Evolutionary conservation across 495 filamentous ascomycete genomes (phyloP).

Genomic region (Xylaria intraflava): DNA sequence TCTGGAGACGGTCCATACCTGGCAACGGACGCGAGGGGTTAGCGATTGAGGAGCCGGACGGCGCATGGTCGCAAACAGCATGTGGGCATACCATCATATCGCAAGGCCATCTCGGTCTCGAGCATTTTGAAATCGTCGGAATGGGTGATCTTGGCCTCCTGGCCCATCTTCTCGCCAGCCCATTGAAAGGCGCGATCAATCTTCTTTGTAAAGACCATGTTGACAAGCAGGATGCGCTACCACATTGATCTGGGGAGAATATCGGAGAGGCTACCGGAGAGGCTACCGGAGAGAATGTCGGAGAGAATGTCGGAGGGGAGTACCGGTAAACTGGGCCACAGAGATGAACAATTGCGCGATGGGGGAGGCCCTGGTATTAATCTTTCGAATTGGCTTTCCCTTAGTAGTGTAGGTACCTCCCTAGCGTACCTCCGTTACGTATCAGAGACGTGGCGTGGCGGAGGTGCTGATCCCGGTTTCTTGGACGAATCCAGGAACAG

Average conservation of each 20-base stretch:
- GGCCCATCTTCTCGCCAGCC: conserved; percentile 95
- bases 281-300: too few relatives aligned
- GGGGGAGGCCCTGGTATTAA: not conserved
- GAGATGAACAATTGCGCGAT: not conserved
- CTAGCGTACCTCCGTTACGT: not conserved
- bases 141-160: conserved; percentile 79
- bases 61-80: not conserved
- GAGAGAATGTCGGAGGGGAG: not conserved
- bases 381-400: not conserved
- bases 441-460: not conserved
- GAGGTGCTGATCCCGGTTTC: conserved; percentile 3
- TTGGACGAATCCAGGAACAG: not conserved
- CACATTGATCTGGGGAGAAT: not conserved
- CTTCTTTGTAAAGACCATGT: conserved; percentile 93
- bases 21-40: not conserved
- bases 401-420: not conserved
- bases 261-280: too few relatives aligned
- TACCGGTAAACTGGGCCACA: not conserved
- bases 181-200: conserved; percentile 97
- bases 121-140: conserved; percentile 91
- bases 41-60: not conserved
- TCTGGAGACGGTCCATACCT: conserved; percentile 92
- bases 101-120: conserved; percentile 86
- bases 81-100: conserved; percentile 69
- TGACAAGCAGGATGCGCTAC: conserved; percentile 7